phyloP scores from a whole-genome alignment of 192 early-diverging fungal genomes.

The Podila clonocystis region DNA sequence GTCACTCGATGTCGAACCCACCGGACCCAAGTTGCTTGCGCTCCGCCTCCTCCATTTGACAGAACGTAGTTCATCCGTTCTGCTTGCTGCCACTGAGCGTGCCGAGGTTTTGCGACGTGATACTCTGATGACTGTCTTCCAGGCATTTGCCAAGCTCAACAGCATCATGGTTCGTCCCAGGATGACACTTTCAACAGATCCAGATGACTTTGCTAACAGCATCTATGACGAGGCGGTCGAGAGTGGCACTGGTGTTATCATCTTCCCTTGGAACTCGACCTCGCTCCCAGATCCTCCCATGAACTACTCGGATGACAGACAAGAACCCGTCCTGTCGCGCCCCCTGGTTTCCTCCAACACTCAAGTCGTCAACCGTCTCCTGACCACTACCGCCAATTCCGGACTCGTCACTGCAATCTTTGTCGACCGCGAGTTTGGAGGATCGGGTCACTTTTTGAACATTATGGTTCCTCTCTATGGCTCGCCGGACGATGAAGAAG shows the following conservation, averaged over 20 bases:
- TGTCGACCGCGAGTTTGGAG: conserved; percentile 45
- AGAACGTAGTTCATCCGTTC: conserved; percentile 81
- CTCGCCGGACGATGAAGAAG: conserved; percentile 38
- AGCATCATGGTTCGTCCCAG: conserved; percentile 69
- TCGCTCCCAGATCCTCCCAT: conserved; percentile 38
- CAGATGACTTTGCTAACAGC: conserved; percentile 74
- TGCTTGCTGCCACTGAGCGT: conserved; percentile 74
- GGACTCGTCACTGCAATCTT: conserved; percentile 36
- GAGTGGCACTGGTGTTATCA: conserved; percentile 68
- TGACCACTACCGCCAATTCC: conserved; percentile 16
- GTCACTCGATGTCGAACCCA: neutral
- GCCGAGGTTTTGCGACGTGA: conserved; percentile 72
- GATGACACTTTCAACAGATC: conserved; percentile 65
- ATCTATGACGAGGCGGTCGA: conserved; percentile 65
- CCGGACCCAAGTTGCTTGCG: conserved; percentile 61
- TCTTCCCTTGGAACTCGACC: conserved; percentile 72
- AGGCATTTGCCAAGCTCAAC: conserved; percentile 84
- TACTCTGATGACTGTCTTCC: conserved; percentile 83
- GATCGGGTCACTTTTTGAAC: conserved; percentile 36
- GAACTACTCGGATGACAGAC: conserved; percentile 11
- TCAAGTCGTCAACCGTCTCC: conserved; percentile 25
- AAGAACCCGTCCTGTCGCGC: conserved; percentile 22
- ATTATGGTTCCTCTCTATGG: conserved; percentile 41
- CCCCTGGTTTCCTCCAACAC: conserved; percentile 44
- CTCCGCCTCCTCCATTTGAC: conserved; percentile 83